phyloP scores from a whole-genome alignment of 495 filamentous ascomycete genomes.

The Pseudevernia furfuracea region DNA sequence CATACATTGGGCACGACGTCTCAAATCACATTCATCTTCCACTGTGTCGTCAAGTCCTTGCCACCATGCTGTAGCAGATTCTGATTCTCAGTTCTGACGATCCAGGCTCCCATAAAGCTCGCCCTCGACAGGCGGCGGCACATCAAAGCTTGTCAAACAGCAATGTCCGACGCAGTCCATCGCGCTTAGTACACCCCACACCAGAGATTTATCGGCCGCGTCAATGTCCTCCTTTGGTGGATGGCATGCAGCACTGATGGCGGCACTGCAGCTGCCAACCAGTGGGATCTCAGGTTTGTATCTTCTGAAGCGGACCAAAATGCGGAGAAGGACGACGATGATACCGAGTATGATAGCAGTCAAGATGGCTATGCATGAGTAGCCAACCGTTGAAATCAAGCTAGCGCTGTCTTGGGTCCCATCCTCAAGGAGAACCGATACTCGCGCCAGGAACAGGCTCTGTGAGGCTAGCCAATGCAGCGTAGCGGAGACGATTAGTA shows the following conservation, averaged over 20 bases:
- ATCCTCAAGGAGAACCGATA: slow-evolving; percentile 18
- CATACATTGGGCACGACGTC: no score
- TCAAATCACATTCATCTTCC: no score
- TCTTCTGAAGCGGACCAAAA: slow-evolving; percentile 24
- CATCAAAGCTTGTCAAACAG: slow-evolving; percentile 19
- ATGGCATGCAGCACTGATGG: slow-evolving; percentile 43
- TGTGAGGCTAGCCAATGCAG: slow-evolving; percentile 41
- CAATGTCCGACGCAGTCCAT: slow-evolving; percentile 13
- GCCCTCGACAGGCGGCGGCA: slow-evolving; percentile 18
- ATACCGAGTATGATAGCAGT: slow-evolving; percentile 24
- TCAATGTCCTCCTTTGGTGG: slow-evolving; percentile 18
- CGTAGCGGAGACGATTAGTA: slow-evolving; percentile 28
- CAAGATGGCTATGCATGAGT: slow-evolving; percentile 30
- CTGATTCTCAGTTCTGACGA: not conserved
- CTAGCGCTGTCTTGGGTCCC: not conserved
- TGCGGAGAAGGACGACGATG: slow-evolving; percentile 25
- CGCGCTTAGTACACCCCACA: slow-evolving; percentile 32
- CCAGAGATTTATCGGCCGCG: slow-evolving; percentile 25
- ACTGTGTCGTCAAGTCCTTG: not conserved
- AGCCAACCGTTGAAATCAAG: slow-evolving; percentile 27
- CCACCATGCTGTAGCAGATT: not conserved
- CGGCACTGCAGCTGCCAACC: slow-evolving; percentile 36
- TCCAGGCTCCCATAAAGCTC: not conserved
- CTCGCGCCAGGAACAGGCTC: slow-evolving; percentile 33
- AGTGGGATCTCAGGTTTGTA: slow-evolving; percentile 34